A percentile compares a stretch with the other conserved stretches of the same genome.
Evolutionary conservation across 192 early-diverging fungal genomes (phyloP).

Genomic region (Coemansia sp.): DNA sequence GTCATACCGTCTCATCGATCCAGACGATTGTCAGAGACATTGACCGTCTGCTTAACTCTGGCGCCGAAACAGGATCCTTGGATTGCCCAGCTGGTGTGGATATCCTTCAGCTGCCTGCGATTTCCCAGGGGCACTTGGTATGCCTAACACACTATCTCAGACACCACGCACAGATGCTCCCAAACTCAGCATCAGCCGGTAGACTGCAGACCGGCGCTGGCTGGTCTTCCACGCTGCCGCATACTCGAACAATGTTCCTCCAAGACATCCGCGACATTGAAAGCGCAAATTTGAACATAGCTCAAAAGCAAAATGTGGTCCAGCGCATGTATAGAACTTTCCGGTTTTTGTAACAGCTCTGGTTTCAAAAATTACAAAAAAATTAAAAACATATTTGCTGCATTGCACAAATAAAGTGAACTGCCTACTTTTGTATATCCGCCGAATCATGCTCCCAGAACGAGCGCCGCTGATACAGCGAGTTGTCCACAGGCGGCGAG

Average conservation of each 20-base stretch:
- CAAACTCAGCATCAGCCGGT: conserved; percentile 22
- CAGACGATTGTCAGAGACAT: conserved; percentile 57
- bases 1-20: conserved; percentile 49
- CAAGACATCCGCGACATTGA: conserved; percentile 83
- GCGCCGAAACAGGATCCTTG: conserved; percentile 4
- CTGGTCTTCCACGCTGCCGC: conserved; percentile 49
- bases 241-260: conserved; percentile 60
- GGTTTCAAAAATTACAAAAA: too few relatives aligned
- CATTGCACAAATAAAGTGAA: background rate
- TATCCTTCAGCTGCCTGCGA: background rate
- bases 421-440: background rate
- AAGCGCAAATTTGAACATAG: conserved; percentile 47
- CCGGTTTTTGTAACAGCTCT: conserved; percentile 58
- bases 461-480: conserved; percentile 1
- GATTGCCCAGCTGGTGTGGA: background rate
- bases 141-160: conserved; percentile 58
- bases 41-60: conserved; percentile 57
- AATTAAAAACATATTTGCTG: too few relatives aligned
- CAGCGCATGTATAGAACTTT: conserved; percentile 67
- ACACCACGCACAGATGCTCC: conserved; percentile 54
- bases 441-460: conserved; percentile 3
- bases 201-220: conserved; percentile 14
- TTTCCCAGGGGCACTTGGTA: conserved; percentile 34
- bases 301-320: conserved; percentile 59
- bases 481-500: conserved; percentile 1